Conservation (phyloP, 148 eudicot genomes). For the Chenopodium berlandieri region DNA sequence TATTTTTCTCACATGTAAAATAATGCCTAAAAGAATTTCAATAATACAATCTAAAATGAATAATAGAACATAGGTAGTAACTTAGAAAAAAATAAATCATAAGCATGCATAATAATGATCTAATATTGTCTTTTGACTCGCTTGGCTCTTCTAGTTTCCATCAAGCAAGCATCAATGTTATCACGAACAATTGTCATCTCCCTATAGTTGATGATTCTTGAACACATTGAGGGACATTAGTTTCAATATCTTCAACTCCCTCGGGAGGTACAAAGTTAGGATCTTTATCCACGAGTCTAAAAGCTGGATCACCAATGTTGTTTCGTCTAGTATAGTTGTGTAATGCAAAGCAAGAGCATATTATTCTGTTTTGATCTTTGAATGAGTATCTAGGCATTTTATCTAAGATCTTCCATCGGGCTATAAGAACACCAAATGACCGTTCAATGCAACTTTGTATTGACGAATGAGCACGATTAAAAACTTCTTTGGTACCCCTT, state of each 20-base stretch:
- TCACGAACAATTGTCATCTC: neutral
- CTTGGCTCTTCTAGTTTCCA: no score
- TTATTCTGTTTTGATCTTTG: neutral
- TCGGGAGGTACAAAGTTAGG: neutral
- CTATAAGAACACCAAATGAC: neutral
- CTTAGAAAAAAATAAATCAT: neutral
- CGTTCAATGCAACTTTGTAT: no score
- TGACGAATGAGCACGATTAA: no score
- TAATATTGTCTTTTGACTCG: no score
- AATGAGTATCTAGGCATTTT: neutral
- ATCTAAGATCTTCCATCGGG: neutral
- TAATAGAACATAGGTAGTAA: neutral
- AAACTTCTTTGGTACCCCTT: no score
- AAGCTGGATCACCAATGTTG: neutral
- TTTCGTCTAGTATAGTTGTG: neutral
- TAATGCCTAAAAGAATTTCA: no score
- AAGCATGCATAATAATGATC: neutral
- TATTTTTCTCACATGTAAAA: no score
- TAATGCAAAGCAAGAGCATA: neutral
- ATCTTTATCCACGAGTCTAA: neutral
- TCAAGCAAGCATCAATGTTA: neutral
- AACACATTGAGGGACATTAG: neutral
- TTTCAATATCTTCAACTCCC: neutral
- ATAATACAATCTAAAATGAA: no score
- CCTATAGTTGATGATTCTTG: neutral